Base-by-base conservation (phyloP, 345 rosid genomes). In the Dimocarpus longan region DNA sequence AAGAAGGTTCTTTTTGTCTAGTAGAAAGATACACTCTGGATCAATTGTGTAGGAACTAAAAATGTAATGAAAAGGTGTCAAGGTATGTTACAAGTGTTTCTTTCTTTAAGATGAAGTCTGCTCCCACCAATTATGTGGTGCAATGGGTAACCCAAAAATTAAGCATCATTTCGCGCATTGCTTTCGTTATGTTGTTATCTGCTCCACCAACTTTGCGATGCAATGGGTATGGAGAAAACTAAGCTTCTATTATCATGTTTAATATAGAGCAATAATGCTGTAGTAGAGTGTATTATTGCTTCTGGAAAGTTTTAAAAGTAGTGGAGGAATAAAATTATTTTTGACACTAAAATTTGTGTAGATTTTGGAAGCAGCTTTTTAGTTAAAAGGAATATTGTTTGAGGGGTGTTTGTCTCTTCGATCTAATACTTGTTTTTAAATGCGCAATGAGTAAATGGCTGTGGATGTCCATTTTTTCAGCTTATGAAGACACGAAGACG, bases 401-500 rank as follows among this genome's bases (percentile, higher is more conserved):
- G 6, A 71, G 16, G 39, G 56, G 44, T 46, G 39, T 43, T 75
- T 28, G 13, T 6, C 10, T 65, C 60, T 66, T 65, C 24, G 44
- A 24, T 50, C 10, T 24, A 18, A 19, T 75, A 32, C 68, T 39
- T n/a, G 39, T 32, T 65, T 40, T 66, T 26, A 37, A 60, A 32
- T 78, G 18, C 18, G 40, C n/a, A 5, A 32, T 50, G 56, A 64
- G 37, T 42, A 9, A 80, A n/a, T 70, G 22, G 66, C 15, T 28
- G 40, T 59, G 62, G 10, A 39, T 79, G 43, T 73, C 21, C 39
- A 78, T 12, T 81, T 72, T 71, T 82, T 79, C 86, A 95, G 99
- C 99, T 96, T 81, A 85, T 86, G 91, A 94, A 86, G 90, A 86
- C 99, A 57, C 80, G 88, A 79, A 88, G 86, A 77, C 84, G 95